Percentiles rank a stretch among this genome's conserved stretches.
Conservation (phyloP, 2,329 filamentous ascomycete species). For the Xenosphaeropsis pyriputrescens region DNA sequence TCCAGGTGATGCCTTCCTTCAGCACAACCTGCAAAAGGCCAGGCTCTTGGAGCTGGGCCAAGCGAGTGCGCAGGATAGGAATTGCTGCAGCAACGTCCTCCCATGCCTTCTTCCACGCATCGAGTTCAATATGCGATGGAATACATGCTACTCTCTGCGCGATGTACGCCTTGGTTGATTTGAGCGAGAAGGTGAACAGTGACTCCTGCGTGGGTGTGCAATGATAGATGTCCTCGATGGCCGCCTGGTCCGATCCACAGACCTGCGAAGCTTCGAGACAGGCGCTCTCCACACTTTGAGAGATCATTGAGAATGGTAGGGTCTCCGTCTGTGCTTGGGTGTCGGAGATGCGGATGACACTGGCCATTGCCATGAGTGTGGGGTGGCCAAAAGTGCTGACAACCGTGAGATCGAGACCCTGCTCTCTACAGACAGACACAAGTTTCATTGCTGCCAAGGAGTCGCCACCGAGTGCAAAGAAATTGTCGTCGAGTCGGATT, state of each 20-base stretch:
- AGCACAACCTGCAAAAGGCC: constrained; percentile 9
- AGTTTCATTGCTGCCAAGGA: constrained; percentile 63
- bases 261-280: constrained; percentile 6
- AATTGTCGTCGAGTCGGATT: constrained; percentile 52
- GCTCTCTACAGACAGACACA: constrained; percentile 15
- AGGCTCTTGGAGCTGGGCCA: constrained; percentile 30
- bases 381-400: background rate
- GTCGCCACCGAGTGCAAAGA: constrained; percentile 67
- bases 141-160: constrained; percentile 11
- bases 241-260: background rate
- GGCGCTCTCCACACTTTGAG: constrained; percentile 1
- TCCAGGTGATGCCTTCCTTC: constrained; percentile 3
- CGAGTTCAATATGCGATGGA: constrained; percentile 13
- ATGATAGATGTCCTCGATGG: constrained; percentile 42
- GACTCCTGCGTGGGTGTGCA: constrained; percentile 81
- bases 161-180: constrained; percentile 17
- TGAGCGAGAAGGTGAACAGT: constrained; percentile 43
- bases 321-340: background rate
- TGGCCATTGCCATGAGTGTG: background rate
- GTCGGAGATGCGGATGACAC: constrained; percentile 13
- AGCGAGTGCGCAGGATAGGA: constrained; percentile 64
- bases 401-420: background rate
- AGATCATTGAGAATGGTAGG: constrained; percentile 11
- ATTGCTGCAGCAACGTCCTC: constrained; percentile 46
- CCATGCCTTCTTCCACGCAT: constrained; percentile 46